Conservation (phyloP, 2,329 filamentous ascomycete genomes). For the Aspergillus uvarum region DNA sequence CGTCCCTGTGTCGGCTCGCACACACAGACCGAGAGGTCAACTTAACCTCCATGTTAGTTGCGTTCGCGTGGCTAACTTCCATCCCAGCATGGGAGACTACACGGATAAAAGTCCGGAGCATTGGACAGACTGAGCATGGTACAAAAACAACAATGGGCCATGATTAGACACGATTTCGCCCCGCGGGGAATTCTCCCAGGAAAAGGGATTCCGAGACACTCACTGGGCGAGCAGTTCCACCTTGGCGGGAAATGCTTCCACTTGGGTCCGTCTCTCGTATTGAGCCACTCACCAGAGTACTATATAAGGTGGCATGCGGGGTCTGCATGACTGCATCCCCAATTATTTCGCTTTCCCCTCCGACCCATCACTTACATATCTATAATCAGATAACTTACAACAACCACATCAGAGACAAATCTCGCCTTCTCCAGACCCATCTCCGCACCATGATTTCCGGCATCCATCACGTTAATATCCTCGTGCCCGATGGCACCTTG, state of each 20-base stretch:
- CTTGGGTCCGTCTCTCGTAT: neutral
- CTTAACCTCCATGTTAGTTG: no score
- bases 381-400: neutral
- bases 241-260: neutral
- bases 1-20: no score
- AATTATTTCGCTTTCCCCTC: neutral
- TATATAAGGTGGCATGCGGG: neutral
- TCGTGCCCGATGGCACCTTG: conserved; percentile 56
- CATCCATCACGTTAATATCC: conserved; percentile 59
- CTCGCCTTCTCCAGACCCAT: neutral
- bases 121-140: no score
- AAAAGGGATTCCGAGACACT: conserved; percentile 1
- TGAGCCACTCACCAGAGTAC: neutral
- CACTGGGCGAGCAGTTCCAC: neutral
- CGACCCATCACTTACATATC: neutral
- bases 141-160: no score
- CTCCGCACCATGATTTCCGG: conserved; percentile 49
- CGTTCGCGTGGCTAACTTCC: no score
- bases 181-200: neutral
- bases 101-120: no score
- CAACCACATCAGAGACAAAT: neutral
- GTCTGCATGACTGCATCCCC: neutral
- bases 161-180: neutral
- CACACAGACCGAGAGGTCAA: no score
- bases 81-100: no score